Base-by-base conservation (phyloP, 2,329 filamentous ascomycete species). In the Fusarium fracticaudum region DNA sequence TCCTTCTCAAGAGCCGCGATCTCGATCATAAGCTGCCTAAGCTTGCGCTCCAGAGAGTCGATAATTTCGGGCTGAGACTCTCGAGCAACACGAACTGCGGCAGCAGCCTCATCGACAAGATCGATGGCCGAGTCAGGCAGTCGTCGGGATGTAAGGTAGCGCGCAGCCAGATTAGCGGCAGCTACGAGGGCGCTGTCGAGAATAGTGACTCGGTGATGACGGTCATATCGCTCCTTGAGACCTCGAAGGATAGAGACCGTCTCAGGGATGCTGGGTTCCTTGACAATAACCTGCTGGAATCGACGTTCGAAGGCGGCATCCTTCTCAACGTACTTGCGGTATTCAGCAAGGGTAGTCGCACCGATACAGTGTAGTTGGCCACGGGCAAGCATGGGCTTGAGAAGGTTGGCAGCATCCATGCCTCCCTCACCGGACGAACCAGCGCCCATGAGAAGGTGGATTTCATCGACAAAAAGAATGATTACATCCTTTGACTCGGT, bases 321-420 rank as follows among this genome's bases (percentile, higher is more conserved):
- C 85, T 99, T 99, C 83, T 99, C 96, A 73, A 99, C 98, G 84
- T 99, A 98, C 84, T 99, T 99, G 80, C 96, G 91, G 85, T 99
- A 99, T 83, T 99, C 96, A 71, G 91, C 91, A 67, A 99, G 89
- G 4, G 96, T 99, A 5, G 96, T 99, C 11, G 96, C 96, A 83
- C 96, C 96, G 73, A 99, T 98, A 80, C 96, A 99, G 87, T 99
- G 96, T 68, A 99, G 88, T 83, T 98, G 96, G 61, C 96, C 96
- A 80, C 96, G 92, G 69, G 96, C 96, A 76, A 99, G 90, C 96
- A 98, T 98, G 66, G 96, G 96, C 87, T 99, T 99, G 73, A 99
- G 89, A 78, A 99, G 86, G 83, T 99, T 99, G 79, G 96, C 96
- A 57, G 96, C 96, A 81, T 99, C 96, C 96, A 99, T 99, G 78